Conservation (phyloP, 306 rosid genomes). For the Cercis canadensis region DNA sequence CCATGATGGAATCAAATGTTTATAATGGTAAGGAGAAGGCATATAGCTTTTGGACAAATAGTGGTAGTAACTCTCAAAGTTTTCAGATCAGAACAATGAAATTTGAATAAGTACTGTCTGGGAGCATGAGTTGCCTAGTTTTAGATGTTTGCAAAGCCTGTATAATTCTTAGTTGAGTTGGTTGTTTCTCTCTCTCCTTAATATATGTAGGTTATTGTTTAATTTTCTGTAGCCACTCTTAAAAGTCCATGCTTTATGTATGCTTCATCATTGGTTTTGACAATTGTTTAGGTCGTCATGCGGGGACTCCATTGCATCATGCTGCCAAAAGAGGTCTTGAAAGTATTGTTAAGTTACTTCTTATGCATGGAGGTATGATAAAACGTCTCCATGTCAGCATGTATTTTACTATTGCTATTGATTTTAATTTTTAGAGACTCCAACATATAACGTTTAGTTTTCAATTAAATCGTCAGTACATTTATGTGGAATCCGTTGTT, state of each 20-base stretch:
- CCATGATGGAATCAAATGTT: conserved; percentile 21
- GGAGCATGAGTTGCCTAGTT: conserved; percentile 19
- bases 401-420: conserved; percentile 11
- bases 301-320: conserved; percentile 96
- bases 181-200: conserved; percentile 18
- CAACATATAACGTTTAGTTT: not conserved
- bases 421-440: conserved; percentile 27
- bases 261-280: conserved; percentile 25
- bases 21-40: conserved; percentile 4
- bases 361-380: conserved; percentile 76
- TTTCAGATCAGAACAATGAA: not conserved
- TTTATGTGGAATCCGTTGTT: conserved; percentile 30
- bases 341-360: conserved; percentile 75
- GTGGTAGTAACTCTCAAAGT: not conserved
- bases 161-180: conserved; percentile 33
- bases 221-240: not conserved
- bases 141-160: conserved; percentile 18
- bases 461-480: not conserved
- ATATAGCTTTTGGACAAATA: not conserved
- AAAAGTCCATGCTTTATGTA: conserved; percentile 19
- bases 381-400: conserved; percentile 13
- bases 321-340: conserved; percentile 94
- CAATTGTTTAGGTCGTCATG: conserved; percentile 64
- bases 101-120: not conserved
- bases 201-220: not conserved